Base-by-base conservation (phyloP, 768 basidiomycete genomes). In the Psilocybe cyanescens region DNA sequence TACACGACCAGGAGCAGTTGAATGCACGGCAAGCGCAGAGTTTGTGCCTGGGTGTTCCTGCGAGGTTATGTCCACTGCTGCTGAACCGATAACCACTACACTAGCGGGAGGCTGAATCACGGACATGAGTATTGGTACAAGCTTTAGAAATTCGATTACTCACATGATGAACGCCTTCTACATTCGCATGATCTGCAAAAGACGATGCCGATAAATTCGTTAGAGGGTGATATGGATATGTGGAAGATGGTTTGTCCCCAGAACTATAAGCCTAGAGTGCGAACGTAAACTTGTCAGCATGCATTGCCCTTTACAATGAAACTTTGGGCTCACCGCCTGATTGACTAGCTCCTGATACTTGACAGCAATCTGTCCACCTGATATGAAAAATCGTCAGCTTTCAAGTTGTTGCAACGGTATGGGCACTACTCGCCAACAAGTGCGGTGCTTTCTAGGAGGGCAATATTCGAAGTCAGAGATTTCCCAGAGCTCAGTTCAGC, bases 61-160 rank as follows among this genome's bases (percentile, higher is more conserved):
- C 19, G 93, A 84, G 6, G 92, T 92, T 60, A 99, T 84, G 71
- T 99, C 97, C 5, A 99, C 79, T 4, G 97, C 97, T 11, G 95
- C 88, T 49, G 89, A 90, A 14, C 97, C 97, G 29, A 95, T 78
- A 41, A 99, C 82, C 11, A 92, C 72, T 19, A 97, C 78, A 16
- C 79, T 80, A 28, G 85, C 83, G 14, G 72, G 69, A 24, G 68
- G 60, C 74, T 77, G 58, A 24, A 28, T 46, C 29, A 59, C 48
- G 57, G 19, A 30, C 59, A 37, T 46, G n/a, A 39, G 17, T 54
- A 19, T 46, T 30, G 11, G 37, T 50, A 24, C 6, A 30, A 17
- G 24, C 6, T 17, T 19, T 37, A 3, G 4, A 14, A 6, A 46
- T 6, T 12, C 29, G 17, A 48, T n/a, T 45, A 50, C 48, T n/a